Evolutionary conservation across 2,329 filamentous ascomycete genomes (phyloP), one percentile per base, ranked within the genome.

Genomic region (Trichoderma brevicompactum): DNA sequence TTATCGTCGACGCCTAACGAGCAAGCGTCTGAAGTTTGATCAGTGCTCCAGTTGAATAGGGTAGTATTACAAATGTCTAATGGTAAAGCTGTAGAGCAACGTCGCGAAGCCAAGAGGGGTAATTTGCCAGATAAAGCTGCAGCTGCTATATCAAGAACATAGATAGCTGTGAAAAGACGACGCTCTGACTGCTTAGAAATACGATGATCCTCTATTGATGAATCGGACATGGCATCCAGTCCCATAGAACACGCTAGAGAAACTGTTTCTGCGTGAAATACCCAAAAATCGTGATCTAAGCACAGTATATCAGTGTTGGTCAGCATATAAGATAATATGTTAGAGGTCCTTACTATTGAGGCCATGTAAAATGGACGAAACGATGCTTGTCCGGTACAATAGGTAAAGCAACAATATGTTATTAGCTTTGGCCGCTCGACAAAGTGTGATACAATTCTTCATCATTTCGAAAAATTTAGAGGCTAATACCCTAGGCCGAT

Each of bases 91-190:
- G 55, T 59, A 23, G 55, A 46, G 32, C 55, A 46, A 19, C 23
- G 12, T 12, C 48, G 28, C 4, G 55, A 59, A 19, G n/a, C 2
- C 9, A 59, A 15, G 6, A 59, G n/a, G 3, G 55, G 55, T 13
- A 9, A 9, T 48, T 38, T 59, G 0, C 55, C 55, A 2, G 12
- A 6, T 9, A 59, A 38, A 7, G 13, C 23, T 2, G 55, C 55
- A 38, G 43, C 55, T n/a, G 43, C 4, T 36, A 38, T 59, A 38
- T 59, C 55, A 6, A 59, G 43, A 17, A 59, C 5, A 59, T 59
- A 59, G 9, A 59, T 59, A 17, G 55, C 55, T 3, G 43, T 59
- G 55, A 59, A 59, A 15, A 59, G 55, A 59, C 55, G 55, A 13
- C 55, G 55, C 12, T 48, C 41, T 15, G 55, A 59, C 3, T 59